phyloP scores from a whole-genome alignment of 2,329 filamentous ascomycete species.

The Beauveria varroae region DNA sequence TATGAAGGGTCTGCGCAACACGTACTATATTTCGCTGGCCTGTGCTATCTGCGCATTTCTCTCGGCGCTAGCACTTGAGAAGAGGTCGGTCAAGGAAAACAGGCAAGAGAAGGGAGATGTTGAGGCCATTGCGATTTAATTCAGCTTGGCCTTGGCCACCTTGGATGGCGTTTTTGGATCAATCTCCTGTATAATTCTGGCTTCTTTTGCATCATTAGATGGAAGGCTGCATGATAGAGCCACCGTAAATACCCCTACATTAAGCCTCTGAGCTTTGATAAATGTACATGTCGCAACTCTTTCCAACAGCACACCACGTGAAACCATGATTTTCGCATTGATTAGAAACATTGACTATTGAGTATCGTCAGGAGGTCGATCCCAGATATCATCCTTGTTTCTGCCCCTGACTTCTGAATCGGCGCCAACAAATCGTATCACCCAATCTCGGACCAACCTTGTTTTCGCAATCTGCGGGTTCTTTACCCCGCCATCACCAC shows the following conservation, averaged over 20 bases:
- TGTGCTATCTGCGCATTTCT: constrained; percentile 40
- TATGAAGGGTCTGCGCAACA: constrained; percentile 40
- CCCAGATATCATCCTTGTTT: constrained; percentile 23
- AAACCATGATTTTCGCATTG: no score
- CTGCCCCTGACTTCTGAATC: constrained; percentile 18
- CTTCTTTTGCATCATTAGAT: not conserved
- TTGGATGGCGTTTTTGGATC: not conserved
- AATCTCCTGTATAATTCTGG: not conserved
- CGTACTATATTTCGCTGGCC: constrained; percentile 45
- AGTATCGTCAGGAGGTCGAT: constrained; percentile 33
- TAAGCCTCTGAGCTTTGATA: not conserved
- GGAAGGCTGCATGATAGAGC: not conserved
- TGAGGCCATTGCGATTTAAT: constrained; percentile 18
- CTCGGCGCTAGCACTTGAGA: constrained; percentile 35
- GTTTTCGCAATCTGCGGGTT: constrained; percentile 55
- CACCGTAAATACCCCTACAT: not conserved
- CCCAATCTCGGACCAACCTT: constrained; percentile 65
- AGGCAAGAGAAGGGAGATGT: constrained; percentile 21
- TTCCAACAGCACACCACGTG: no score
- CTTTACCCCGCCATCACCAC: constrained; percentile 15
- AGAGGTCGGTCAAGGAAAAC: constrained; percentile 46
- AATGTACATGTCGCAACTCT: not conserved
- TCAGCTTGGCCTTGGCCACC: not conserved
- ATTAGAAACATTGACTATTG: constrained; percentile 19
- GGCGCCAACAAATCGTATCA: constrained; percentile 57